These are phyloP conservation scores for Beauveria sp. DNA, from an alignment of 2,329 filamentous ascomycete genomes.

Conservation along the genomic window DNA sequence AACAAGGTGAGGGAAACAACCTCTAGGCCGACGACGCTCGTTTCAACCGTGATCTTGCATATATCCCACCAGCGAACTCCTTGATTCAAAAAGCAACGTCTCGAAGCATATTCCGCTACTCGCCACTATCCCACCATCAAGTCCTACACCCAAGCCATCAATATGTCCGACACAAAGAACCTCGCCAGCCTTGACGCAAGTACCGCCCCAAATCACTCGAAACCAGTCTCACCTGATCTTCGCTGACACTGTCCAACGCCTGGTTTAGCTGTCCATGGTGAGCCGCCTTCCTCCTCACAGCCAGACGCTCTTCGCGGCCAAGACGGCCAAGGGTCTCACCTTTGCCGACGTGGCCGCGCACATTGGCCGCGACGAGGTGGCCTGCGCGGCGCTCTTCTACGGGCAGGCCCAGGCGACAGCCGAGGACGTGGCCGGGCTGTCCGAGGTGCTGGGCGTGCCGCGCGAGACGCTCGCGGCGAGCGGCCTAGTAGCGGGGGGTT, in stretches of 20 bases:
- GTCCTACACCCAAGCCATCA: not conserved
- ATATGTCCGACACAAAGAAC: not conserved
- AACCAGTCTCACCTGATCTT: not conserved
- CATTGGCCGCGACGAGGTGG: slow-evolving; percentile 74
- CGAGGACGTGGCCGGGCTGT: slow-evolving; percentile 61
- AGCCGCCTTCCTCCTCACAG: slow-evolving; percentile 57
- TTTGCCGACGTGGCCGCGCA: slow-evolving; percentile 72
- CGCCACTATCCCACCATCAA: no score
- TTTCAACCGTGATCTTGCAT: no score
- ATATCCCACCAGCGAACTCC: no score
- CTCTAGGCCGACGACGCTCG: no score
- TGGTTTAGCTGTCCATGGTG: not conserved
- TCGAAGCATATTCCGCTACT: no score
- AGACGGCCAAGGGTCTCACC: slow-evolving; percentile 64
- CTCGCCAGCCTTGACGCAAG: not conserved
- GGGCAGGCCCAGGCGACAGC: slow-evolving; percentile 69
- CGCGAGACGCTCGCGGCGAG: slow-evolving; percentile 40
- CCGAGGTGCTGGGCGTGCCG: slow-evolving; percentile 55
- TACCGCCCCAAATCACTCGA: not conserved
- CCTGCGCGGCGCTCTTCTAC: slow-evolving; percentile 83
- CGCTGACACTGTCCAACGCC: not conserved
- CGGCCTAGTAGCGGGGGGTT: no score
- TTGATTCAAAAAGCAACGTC: no score
- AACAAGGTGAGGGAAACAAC: no score
- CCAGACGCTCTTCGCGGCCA: slow-evolving; percentile 62